A percentile compares a stretch with the other conserved stretches of the same genome.
Conservation (phyloP, 2,329 filamentous ascomycete genomes). For the Neonectria neomacrospora region DNA sequence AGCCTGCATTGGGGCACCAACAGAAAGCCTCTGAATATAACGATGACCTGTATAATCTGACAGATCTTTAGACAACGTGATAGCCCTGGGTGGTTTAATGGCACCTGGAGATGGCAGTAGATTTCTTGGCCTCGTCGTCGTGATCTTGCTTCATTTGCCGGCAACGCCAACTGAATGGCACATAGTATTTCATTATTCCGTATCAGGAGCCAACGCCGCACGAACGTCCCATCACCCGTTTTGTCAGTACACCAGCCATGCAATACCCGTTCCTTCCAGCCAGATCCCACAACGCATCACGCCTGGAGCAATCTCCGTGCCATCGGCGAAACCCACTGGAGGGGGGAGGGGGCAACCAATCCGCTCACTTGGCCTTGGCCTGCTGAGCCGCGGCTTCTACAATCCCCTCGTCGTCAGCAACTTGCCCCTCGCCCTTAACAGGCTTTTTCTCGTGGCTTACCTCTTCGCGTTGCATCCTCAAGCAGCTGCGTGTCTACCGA, state of each 20-base stretch:
- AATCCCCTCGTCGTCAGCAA: constrained; percentile 19
- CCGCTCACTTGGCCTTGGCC: constrained; percentile 63
- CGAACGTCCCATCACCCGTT: constrained; percentile 30
- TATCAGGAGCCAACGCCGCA: constrained; percentile 45
- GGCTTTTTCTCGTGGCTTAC: constrained; percentile 56
- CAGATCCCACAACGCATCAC: constrained; percentile 19
- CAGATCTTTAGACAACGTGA: not conserved
- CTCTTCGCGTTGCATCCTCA: constrained; percentile 91
- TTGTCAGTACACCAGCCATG: constrained; percentile 34
- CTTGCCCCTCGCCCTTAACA: not conserved
- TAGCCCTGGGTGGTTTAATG: not conserved
- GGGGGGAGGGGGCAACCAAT: too few relatives aligned
- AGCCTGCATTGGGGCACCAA: not conserved
- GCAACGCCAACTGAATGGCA: constrained; percentile 11
- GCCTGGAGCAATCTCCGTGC: constrained; percentile 11
- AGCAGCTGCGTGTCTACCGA: constrained; percentile 87
- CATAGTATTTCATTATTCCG: constrained; percentile 43
- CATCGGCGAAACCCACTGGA: not conserved
- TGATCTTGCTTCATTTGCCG: not conserved
- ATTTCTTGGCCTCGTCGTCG: not conserved
- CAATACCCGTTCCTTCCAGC: constrained; percentile 27
- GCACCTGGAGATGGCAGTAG: not conserved
- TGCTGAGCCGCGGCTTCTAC: constrained; percentile 68
- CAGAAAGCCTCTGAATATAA: not conserved
- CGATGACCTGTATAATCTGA: too few relatives aligned